Base-by-base conservation (phyloP, 2,329 filamentous ascomycete species). In the Clarireedia homoeocarpa region DNA sequence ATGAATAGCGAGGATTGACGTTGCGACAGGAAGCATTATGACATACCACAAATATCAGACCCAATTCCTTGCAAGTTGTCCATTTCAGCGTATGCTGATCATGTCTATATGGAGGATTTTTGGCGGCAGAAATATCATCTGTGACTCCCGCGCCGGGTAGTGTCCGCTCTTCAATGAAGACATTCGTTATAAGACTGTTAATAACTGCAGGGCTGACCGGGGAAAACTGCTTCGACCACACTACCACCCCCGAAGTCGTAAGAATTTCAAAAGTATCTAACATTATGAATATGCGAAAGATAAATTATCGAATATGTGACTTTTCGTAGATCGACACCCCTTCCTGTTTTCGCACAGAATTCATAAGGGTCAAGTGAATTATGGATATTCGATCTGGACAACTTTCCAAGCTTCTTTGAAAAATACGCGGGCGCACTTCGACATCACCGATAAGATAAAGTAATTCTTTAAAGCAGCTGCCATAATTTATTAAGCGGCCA, bases 61-160 rank as follows among this genome's bases (percentile, higher is more conserved):
- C 91, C 53, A 97, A 76, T 69, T 99, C 94, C 74, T 96, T 97
- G 53, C 87, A 86, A 38, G 88, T 83, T 4, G 90, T 91, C 89
- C 92, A 99, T 74, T 94, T 95, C 63, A 99, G 72, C 0, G 91
- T 97, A 70, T 97, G 95, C 63, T 95, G 91, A 65, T 97, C 94
- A 67, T 89, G 88, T 72, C 83, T 89, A 75, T 94, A 99, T 0
- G 85, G 79, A 15, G 88, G 82, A 64, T 89, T 89, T 51, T 74
- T 76, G 15, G 81, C 75, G 14, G 83, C 79, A 6, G 84, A 82
- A 50, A 77, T 73, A 59, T 84, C 80, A 62, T 83, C 82, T 52
- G 83, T 77, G 55, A 81, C 76, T 53, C 80, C 77, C 51, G 78
- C 78, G 34, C 74, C 74, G 17, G 76, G 72, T 57, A 83, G 79